Base-by-base conservation (phyloP, 768 basidiomycete species). In the Suillus brevipes region DNA sequence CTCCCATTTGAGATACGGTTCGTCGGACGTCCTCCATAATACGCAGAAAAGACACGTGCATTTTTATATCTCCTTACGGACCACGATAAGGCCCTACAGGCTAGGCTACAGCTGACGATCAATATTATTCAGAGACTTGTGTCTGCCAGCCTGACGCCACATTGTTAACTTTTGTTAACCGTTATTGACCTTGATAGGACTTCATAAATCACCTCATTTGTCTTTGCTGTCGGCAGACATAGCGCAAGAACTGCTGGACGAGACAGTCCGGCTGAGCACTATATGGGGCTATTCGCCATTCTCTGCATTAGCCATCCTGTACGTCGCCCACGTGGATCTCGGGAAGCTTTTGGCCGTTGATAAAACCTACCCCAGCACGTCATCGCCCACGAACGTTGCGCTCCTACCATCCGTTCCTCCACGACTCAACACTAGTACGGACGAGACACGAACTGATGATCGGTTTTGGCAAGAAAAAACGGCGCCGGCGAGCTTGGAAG, bases 271-370 rank as follows among this genome's bases (percentile, higher is more conserved):
- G 83, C 84, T 18, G 83, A 83, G 53, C 79, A 84, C 12, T 79
- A 78, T 25, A 77, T 82, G 0, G 94, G 89, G 1, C 71, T 94
- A 6, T 72, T 77, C 6, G 74, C 72, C 16, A 72, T 92, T 3
- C 82, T 94, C 20, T 75, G 79, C 0, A 74, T 79, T 12, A 91
- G 90, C 2, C 95, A 97, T 73, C 94, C 95, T 0, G 83, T 90
- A 1, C 83, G 78, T 96, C 28, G 87, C 90, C 5, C 78, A 89
- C 8, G 87, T 89, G 4, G 94, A 96, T 73, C 80, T 93, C 7
- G 94, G 91, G 0, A 95, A 94, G 77, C 78, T 95, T 8, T 81
- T 95, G 7, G 85, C 86, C 0, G 89, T 94, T 0, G 91, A 94
- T 69, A 92, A 94, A 71, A 88, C 87, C 0, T 74, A 76, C 4